phyloP scores from a whole-genome alignment of 805 yeast species.

The Hanseniaspora thailandica region DNA sequence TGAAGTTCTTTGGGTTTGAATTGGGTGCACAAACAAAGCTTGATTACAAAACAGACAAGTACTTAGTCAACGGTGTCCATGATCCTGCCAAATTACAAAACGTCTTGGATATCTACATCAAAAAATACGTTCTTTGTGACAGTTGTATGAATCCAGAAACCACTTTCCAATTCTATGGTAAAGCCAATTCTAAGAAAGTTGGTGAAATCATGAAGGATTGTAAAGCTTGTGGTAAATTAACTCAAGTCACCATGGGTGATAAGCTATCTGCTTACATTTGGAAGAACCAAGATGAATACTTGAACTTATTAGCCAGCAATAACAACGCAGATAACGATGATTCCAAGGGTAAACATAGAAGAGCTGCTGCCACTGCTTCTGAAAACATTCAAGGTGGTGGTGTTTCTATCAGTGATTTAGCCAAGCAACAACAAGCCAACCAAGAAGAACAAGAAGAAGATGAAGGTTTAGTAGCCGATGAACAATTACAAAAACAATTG shows the following conservation, averaged over 20 bases:
- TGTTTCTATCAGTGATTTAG: conserved; percentile 66
- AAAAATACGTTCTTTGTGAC: conserved; percentile 84
- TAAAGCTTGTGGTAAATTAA: conserved; percentile 93
- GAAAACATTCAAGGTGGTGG: conserved; percentile 86
- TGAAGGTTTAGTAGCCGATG: conserved; percentile 21
- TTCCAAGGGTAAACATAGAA: conserved; percentile 40
- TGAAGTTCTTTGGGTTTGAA: conserved; percentile 92
- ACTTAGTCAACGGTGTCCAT: conserved; percentile 87
- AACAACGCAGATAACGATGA: conserved; percentile 18
- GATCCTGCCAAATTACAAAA: conserved; percentile 86
- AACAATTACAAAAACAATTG: conserved; percentile 5
- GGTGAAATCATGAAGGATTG: conserved; percentile 79
- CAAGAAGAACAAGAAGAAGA: conserved; percentile 57
- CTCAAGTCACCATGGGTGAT: conserved; percentile 72
- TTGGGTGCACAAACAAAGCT: conserved; percentile 90
- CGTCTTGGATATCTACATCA: conserved; percentile 84
- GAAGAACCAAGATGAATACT: conserved; percentile 70
- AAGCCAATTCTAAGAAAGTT: conserved; percentile 39
- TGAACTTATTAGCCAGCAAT: conserved; percentile 29
- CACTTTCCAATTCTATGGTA: conserved; percentile 50
- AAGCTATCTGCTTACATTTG: conserved; percentile 76
- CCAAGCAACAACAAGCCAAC: conserved; percentile 38
- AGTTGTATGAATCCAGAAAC: conserved; percentile 97
- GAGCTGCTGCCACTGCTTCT: conserved; percentile 76
- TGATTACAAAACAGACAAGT: conserved; percentile 71